Base-by-base conservation (phyloP, 768 basidiomycete genomes). In the Pluteus cervinus region DNA sequence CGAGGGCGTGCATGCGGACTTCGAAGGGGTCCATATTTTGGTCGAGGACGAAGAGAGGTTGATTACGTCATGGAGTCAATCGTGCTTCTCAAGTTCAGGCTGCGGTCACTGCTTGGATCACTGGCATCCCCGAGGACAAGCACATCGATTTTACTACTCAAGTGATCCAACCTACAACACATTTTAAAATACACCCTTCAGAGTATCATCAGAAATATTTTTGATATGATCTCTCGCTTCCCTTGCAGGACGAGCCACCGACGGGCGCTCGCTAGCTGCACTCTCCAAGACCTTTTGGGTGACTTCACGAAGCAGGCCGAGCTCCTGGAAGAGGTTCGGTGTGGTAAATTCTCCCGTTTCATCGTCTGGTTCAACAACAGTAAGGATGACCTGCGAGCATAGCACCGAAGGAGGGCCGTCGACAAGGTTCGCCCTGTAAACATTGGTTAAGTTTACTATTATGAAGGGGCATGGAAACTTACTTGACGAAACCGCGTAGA, bases 221-320 rank as follows among this genome's bases (percentile, higher is more conserved):
- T 64, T 73, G 20, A 93, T 52, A 16, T 82, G 40, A 35, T 94
- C 91, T 43, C 81, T 70, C 2, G 91, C 82, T 52, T 93, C 89
- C 29, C 90, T 66, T 5, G 88, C 84, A 0, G 88, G 89, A 31
- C 89, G 68, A 7, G 86, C 71, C 29, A 93, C 76, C 14, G 73
- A 67, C 2, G 86, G 77, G 24, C 74, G 74, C 29, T 91, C 87
- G 43, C 70, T 79, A 3, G 69, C 76, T 1, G 75, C 71, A 48
- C 81, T 76, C 44, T 84, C 81, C 36, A 78, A 63, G 3, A 85
- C 69, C 55, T 91, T 91, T 55, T 81, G 75, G 1, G 83, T 76
- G 3, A 92, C 75, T 28, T 61, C 71, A 5, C 71, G 71, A 22
- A 84, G 58, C 4, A 84, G 47, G 3, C 70, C 69, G 3, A 88